A percentile compares a stretch with the other conserved stretches of the same genome.
Conservation (phyloP, 306 rosid species). For the Quercus agrifolia region DNA sequence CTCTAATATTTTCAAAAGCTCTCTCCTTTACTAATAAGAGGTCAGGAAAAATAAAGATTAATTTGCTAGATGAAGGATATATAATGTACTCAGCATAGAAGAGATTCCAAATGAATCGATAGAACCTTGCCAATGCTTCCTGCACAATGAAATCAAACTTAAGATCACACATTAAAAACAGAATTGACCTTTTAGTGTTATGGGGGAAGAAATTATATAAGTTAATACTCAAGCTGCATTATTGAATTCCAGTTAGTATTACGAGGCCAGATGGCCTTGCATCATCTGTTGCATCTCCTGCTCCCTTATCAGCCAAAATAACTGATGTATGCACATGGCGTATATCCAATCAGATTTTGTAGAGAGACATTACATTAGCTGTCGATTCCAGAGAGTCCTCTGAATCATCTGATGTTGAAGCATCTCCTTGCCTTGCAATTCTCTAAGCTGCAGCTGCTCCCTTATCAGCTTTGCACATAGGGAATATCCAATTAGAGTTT, state of each 20-base stretch:
- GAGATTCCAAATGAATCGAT: constrained; percentile 88
- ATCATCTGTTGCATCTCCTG: too few species aligned
- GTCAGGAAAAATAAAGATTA: not conserved
- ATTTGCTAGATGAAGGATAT: constrained; percentile 71
- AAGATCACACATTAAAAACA: not conserved
- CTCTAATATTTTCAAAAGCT: constrained; percentile 1
- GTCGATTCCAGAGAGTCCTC: too few species aligned
- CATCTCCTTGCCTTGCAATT: too few species aligned
- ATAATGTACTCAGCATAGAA: constrained; percentile 77
- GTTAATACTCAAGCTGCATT: not conserved
- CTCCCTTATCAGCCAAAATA: too few species aligned
- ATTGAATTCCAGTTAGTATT: not conserved
- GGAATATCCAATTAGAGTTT: not conserved
- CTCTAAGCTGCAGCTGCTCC: too few species aligned
- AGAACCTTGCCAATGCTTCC: constrained; percentile 81
- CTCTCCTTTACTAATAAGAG: not conserved
- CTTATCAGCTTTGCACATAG: too few species aligned
- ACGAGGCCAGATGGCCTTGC: too few species aligned
- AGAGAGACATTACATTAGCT: too few species aligned
- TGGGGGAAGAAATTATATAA: not conserved
- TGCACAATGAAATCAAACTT: constrained; percentile 43
- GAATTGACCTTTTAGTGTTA: not conserved
- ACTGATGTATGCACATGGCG: too few species aligned
- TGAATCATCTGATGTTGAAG: too few species aligned
- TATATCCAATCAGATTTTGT: too few species aligned